Base-by-base conservation (phyloP, 257 asterid genomes). In the Lantana camara region DNA sequence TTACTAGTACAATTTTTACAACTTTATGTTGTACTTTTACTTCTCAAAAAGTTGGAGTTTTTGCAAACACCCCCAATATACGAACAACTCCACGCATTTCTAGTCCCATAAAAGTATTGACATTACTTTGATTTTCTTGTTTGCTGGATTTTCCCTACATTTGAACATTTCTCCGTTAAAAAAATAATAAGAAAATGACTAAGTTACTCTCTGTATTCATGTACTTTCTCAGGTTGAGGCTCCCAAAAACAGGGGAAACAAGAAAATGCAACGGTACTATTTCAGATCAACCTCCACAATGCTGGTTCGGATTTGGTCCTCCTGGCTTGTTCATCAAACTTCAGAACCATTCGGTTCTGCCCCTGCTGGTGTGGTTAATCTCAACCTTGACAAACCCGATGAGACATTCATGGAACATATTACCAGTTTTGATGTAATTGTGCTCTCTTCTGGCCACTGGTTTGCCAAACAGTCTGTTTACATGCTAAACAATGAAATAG, bases 401-500 rank as follows among this genome's bases (percentile, higher is more conserved):
- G 95, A 90, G 50, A 76, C 53, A 38, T 88, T 94, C 85, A 86
- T 94, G 96, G 82, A 88, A 60, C 27, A 73, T 27, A 67, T 90
- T 22, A 80, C 82, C 14, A 70, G 54, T 13, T 90, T 84, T 53
- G 95, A 90, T 35, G 95, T 94, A 12, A 30, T 86, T 16, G 91
- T 94, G 66, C 86, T 94, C 71, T 94, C 99, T 47, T 90, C 99
- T 0, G 99, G 99, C 70, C 99, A 94, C 77, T 94, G 99, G 99
- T 94, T 94, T 65, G 95, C 96, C 50, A 94, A 90, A 75, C 88
- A 82, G 62, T 88, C 97, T 0, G 97, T 81, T 34, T 94, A 94
- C 67, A 76, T 94, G 4, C 59, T 84, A 77, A 86, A 90, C 82
- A 80, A 86, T 45, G 88, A 88, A 84, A 82, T 90, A 15, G 88